Base-by-base conservation (phyloP, 306 rosid species). In the Quercus dentata region DNA sequence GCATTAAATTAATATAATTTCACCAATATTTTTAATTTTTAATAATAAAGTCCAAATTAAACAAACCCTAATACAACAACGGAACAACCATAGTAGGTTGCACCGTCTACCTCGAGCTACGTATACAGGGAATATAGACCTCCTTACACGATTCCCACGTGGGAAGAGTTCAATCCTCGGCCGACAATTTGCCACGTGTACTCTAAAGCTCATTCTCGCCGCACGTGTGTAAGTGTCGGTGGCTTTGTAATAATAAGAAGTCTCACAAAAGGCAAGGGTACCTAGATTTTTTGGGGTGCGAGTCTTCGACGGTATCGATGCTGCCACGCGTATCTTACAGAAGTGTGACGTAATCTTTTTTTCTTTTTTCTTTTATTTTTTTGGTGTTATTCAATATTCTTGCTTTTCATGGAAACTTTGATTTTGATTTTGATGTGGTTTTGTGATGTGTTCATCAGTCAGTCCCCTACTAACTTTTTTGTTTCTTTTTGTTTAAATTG, bases 141-240 rank as follows among this genome's bases (percentile, higher is more conserved):
- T 67, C 21, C 56, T 6, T 20, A 18, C 19, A 52, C 49, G 58
- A 58, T 49, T 79, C 90, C 82, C 81, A 77, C 73, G 74, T 77
- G 85, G 85, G 80, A 70, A 33, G 77, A 77, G 63, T 69, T 54
- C 33, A 3, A 49, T 38, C 41, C 55, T 12, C 82, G 33, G 79
- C 25, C 33, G 35, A 21, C 18, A 15, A 13, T 17, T n/a, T 19
- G 70, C 52, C 77, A 74, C 92, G 88, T 84, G 87, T 51, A 15
- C 27, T 3, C 7, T 9, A 12, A 28, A 68, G 21, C 75, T 20
- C 74, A 51, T 74, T 44, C 71, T 2, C 41, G 5, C 63, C 84
- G 86, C 74, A 46, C 88, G 88, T 84, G 86, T 83, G 68, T 44
- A 75, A 83, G 85, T 86, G 92, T 88, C 89, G 92, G 90, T 90